These are phyloP conservation scores for Leucocoprinus sp. DNA, from an alignment of 768 basidiomycete species.

Conservation along the genomic window DNA sequence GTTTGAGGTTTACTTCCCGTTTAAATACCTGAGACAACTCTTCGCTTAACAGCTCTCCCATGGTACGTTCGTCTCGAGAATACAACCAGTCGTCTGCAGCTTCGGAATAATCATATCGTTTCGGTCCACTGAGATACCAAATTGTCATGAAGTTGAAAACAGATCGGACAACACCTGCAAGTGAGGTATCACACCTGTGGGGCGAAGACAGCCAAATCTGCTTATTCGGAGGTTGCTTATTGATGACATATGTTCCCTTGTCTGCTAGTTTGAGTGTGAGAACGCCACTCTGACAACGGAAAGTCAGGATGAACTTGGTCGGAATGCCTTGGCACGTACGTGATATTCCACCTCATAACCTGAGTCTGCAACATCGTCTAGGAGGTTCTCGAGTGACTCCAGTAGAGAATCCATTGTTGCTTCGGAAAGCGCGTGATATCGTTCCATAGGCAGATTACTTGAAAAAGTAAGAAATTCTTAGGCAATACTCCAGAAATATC, in stretches of 20 bases:
- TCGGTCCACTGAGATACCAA: conserved; percentile 61
- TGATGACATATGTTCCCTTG: conserved; percentile 87
- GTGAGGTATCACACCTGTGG: conserved; percentile 48
- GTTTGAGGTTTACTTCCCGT: conserved; percentile 23
- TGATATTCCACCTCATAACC: conserved; percentile 84
- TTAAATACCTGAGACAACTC: conserved; percentile 45
- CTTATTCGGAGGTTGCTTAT: conserved; percentile 96
- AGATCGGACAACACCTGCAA: background rate
- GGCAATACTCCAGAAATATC: background rate
- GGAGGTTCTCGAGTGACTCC: conserved; percentile 61
- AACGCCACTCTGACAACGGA: conserved; percentile 66
- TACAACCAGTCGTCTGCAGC: conserved; percentile 66
- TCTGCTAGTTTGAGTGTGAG: conserved; percentile 71
- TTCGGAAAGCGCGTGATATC: conserved; percentile 70
- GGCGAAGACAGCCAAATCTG: conserved; percentile 96
- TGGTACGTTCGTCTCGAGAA: conserved; percentile 50
- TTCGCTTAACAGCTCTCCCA: conserved; percentile 56
- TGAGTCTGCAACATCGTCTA: conserved; percentile 51
- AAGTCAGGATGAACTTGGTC: conserved; percentile 4
- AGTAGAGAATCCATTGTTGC: conserved; percentile 69
- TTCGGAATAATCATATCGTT: conserved; percentile 76
- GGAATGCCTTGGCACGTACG: conserved; percentile 34
- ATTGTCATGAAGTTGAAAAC: background rate
- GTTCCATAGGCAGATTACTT: conserved; percentile 45
- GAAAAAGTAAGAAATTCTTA: background rate